Base-by-base conservation (phyloP, 106 monocot species). In the Acorus gramineus region DNA sequence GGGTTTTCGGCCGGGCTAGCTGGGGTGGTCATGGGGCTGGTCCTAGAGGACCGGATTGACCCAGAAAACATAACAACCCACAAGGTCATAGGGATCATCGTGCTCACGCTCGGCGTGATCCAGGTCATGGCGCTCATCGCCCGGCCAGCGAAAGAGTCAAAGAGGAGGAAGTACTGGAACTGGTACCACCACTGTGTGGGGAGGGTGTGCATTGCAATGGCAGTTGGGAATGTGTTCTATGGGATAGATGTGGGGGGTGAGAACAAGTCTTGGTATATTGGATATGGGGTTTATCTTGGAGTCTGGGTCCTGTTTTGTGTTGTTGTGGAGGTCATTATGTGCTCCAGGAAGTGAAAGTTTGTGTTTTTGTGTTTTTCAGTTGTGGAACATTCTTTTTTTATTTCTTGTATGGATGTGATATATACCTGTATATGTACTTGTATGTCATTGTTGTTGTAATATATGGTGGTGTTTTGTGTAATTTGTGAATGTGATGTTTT, bases 101-200 rank as follows among this genome's bases (percentile, higher is more conserved):
- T 63, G 7, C 4, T 48, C 4, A 5, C 11, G 2, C 62, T 63
- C 48, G 45, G 7, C 4, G 2, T 46, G 2, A 45, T 63, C 8
- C 62, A 63, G 62, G 62, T 63, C 59, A 2, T 69, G 74, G 81
- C 84, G 14, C 57, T 78, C 42, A 52, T 85, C 4, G 53, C 49
- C 10, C 69, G 81, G 42, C 85, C 85, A 3, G 52, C 46, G 9
- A 85, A 85, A 64, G n/a, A n/a, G 14, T 56, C 81, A 1, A 78
- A 78, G 74, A 12, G 74, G 50, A 81, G 85, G 68, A 77, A 63
- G 52, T 80, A 80, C 55, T 85, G 84, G 84, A 85, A 81, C 14
- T 77, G 73, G 80, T 78, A 78, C 60, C 85, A 85, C 61, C 73
- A 74, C 68, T 59, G 75, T 42, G 65, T 85, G 14, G 84, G 84